These are phyloP conservation scores for Cotoneaster glaucophyllus DNA, from an alignment of 306 rosid species.

Conservation along the genomic window DNA sequence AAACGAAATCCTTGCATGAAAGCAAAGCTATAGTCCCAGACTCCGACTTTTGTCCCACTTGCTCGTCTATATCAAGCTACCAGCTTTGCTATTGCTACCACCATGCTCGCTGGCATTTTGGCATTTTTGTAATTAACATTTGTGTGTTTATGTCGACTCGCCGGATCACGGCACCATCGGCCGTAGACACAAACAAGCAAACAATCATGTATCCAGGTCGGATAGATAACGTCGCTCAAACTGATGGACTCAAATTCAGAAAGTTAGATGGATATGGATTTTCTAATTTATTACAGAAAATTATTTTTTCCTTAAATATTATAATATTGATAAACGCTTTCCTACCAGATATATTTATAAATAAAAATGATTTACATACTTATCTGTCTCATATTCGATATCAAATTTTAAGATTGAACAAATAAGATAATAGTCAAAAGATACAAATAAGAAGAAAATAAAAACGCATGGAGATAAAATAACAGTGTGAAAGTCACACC, in stretches of 20 bases:
- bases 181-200: no score
- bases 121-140: conserved; percentile 3
- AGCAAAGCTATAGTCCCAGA: conserved; percentile 9
- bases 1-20: conserved; percentile 20
- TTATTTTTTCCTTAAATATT: not conserved
- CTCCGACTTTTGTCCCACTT: not conserved
- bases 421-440: not conserved
- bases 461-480: no score
- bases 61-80: not conserved
- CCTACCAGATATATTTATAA: not conserved
- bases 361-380: not conserved
- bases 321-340: not conserved
- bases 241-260: no score
- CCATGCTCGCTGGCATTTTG: not conserved
- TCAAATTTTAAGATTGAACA: not conserved
- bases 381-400: not conserved
- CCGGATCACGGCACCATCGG: not conserved
- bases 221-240: not conserved
- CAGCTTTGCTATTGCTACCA: not conserved
- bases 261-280: not conserved
- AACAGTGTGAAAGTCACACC: fast-evolving
- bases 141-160: not conserved
- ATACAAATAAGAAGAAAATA: no score
- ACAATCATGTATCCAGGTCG: no score
- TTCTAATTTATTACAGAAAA: not conserved